A percentile compares a stretch with the other conserved stretches of the same genome.
phyloP scores from a whole-genome alignment of 495 filamentous ascomycete species.

The Aspergillus cristatus region DNA sequence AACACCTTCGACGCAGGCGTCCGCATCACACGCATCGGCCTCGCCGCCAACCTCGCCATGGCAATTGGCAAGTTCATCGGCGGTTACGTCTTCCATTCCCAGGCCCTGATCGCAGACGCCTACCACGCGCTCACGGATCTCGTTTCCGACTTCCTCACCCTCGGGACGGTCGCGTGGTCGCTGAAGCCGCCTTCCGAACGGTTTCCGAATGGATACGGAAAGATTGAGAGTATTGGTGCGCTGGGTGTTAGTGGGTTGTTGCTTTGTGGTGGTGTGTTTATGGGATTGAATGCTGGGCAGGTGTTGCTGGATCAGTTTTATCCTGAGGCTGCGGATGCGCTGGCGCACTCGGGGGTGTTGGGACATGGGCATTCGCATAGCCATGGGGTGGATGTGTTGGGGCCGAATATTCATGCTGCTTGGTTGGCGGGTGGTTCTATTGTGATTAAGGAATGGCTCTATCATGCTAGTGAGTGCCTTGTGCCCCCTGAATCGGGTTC shows the following conservation, averaged over 20 bases:
- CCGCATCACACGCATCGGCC: conserved; percentile 84
- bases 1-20: conserved; percentile 93
- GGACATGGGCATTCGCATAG: conserved; percentile 54
- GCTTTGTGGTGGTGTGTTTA: conserved; percentile 77
- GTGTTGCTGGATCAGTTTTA: conserved; percentile 74
- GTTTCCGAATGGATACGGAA: conserved; percentile 89
- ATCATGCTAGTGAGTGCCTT: conserved; percentile 76
- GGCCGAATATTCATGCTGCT: conserved; percentile 81
- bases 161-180: conserved; percentile 88
- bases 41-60: conserved; percentile 90
- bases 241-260: conserved; percentile 86
- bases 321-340: conserved; percentile 55
- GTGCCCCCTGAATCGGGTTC: too few relatives aligned
- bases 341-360: conserved; percentile 44
- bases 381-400: conserved; percentile 46
- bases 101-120: conserved; percentile 88
- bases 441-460: conserved; percentile 90
- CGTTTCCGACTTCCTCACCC: conserved; percentile 85
- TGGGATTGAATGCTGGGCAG: conserved; percentile 72
- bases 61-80: conserved; percentile 85
- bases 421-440: conserved; percentile 94
- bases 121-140: conserved; percentile 92
- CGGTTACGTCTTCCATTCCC: conserved; percentile 88
- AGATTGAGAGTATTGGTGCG: conserved; percentile 91
- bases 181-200: conserved; percentile 68